Conservation (phyloP, 2,329 filamentous ascomycete species). For the Nemania abortiva region DNA sequence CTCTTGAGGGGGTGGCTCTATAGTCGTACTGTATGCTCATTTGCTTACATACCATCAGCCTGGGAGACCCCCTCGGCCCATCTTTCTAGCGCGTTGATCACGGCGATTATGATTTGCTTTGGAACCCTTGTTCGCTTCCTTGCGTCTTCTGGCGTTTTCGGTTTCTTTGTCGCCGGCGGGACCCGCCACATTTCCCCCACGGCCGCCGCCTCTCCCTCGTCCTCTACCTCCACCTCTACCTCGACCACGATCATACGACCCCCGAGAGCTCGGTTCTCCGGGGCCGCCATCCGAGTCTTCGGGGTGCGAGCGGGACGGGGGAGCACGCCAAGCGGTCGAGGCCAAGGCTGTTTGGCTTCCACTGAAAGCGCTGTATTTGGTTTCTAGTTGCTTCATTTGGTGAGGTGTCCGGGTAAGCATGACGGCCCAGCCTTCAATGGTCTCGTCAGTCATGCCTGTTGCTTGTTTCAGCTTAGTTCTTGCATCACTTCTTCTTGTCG, state of each 20-base stretch:
- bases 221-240: constrained; percentile 62
- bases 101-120: constrained; percentile 88
- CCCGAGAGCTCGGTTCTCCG: constrained; percentile 57
- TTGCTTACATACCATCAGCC: constrained; percentile 40
- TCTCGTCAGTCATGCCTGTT: constrained; percentile 92
- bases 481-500: constrained; percentile 73
- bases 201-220: constrained; percentile 63
- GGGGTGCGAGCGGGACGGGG: constrained; percentile 65
- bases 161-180: constrained; percentile 77
- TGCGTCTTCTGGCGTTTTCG: constrained; percentile 76
- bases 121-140: constrained; percentile 85
- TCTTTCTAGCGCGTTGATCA: constrained; percentile 75
- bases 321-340: constrained; percentile 73
- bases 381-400: constrained; percentile 76
- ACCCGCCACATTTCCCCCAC: constrained; percentile 73
- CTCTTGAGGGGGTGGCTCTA: constrained; percentile 12
- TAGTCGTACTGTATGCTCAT: constrained; percentile 13
- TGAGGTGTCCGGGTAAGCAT: constrained; percentile 83
- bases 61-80: constrained; percentile 65
- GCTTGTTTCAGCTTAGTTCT: constrained; percentile 76
- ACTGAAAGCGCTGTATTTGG: constrained; percentile 73
- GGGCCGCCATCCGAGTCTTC: constrained; percentile 66
- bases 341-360: constrained; percentile 75
- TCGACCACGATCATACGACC: constrained; percentile 61
- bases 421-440: constrained; percentile 92